These are phyloP conservation scores for Leccinum subatratum DNA, from an alignment of 1,284 basidiomycete species.

Conservation along the genomic window DNA sequence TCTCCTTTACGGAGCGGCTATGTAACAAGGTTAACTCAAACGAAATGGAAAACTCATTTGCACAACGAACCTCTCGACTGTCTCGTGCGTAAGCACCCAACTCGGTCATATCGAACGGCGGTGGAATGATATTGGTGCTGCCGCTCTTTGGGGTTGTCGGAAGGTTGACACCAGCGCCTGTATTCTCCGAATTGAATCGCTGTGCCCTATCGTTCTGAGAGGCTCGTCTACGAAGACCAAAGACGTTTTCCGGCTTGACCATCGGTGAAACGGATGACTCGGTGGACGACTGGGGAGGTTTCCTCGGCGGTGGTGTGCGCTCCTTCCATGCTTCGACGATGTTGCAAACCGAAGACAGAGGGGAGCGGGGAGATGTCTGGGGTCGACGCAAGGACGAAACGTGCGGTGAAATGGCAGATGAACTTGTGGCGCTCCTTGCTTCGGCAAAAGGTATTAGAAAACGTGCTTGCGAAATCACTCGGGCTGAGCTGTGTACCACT, in stretches of 20 bases:
- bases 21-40: constrained; percentile 24
- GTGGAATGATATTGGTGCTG: constrained; percentile 37
- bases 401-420: constrained; percentile 22
- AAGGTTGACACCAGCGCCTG: constrained; percentile 17
- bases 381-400: constrained; percentile 46
- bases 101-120: constrained; percentile 45
- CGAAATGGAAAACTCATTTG: constrained; percentile 24
- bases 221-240: constrained; percentile 59
- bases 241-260: constrained; percentile 43
- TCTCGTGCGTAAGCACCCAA: constrained; percentile 40
- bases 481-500: constrained; percentile 28
- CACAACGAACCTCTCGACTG: constrained; percentile 44
- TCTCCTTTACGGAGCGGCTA: constrained; percentile 79
- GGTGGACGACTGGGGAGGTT: constrained; percentile 22
- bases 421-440: constrained; percentile 22
- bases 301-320: constrained; percentile 44
- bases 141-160: constrained; percentile 13
- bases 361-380: constrained; percentile 55
- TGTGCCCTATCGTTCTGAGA: constrained; percentile 39
- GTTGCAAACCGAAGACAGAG: constrained; percentile 67
- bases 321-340: constrained; percentile 79
- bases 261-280: constrained; percentile 24
- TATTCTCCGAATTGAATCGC: constrained; percentile 13
- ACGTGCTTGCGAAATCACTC: constrained; percentile 34
- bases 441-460: constrained; percentile 32